Base-by-base conservation (phyloP, 2,329 filamentous ascomycete genomes). In the Fusarium euwallaceae region DNA sequence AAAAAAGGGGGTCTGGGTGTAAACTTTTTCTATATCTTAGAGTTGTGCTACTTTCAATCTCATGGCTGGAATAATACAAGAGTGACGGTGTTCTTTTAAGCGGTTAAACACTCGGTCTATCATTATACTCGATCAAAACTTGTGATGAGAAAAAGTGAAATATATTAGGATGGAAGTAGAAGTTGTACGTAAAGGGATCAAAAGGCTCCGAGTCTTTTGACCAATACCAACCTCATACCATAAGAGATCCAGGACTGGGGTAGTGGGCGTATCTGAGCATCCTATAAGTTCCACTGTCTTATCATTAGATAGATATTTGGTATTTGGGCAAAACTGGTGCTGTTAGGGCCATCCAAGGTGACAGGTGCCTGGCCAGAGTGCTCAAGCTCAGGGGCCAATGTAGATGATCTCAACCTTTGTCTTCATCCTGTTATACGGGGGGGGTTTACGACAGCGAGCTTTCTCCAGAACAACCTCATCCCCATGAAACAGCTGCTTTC, bases 21-120 rank as follows among this genome's bases (percentile, higher is more conserved):
- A 53, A 55, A 55, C 64, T 45, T 12, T 73, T 73, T 55, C 58
- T 39, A 59, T 53, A 53, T 53, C 48, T 53, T 75, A 73, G 65
- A 73, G 60, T 51, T 56, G 48, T 65, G 43, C 27, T 66, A 16
- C 43, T 27, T 61, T 53, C 43, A 48, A 65, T 64, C 43, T 70
- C 69, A 67, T 61, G 66, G 37, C 66, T 43, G 66, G 72, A 67
- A 64, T 75, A 73, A 70, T 70, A 62, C 61, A 67, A 56, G 29
- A 36, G 22, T 20, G 24, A 9, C 41, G 8, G 32, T 32, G 32
- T 32, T n/a, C 11, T 16, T 53, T 53, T n/a, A 29, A 53, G 27
- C 27, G 48, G 16, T 20, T 53, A 17, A 53, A 53, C 16, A 48
- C 2, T 48, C 43, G 1, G 20, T 1, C 6, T 10, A 32, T 32